Evolutionary conservation across 257 asterid genomes (phyloP), one percentile per base, ranked within the genome.

Genomic region (Forsythia viridissima): DNA sequence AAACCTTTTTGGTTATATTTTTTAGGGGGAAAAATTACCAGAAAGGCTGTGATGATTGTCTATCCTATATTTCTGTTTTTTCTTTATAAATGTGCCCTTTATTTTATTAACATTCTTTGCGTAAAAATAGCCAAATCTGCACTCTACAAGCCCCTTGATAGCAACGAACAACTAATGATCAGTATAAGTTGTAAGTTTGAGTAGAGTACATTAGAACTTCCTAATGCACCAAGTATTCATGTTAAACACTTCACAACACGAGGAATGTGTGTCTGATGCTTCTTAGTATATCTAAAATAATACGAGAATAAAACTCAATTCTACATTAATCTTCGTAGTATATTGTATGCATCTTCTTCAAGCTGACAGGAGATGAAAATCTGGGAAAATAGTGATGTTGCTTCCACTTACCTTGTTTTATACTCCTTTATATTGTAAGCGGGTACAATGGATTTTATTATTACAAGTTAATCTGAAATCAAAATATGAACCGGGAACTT

Each of bases 401-500:
- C 9, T 59, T 20, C 68, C 68, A 61, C 21, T 55, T 7, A 61
- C 68, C 37, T 8, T 20, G 37, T 61, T 61, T 21, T 61, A 61
- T 21, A 55, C 13, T 30, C 68, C 13, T 61, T 61, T 61, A 24
- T 20, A 21, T 6, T 20, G 38, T 61, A 20, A 61, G 37, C 5
- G 9, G 12, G 68, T 61, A 21, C 1, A 12, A n/a, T 39, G 61
- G 10, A 77, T 48, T 39, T 76, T 38, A 77, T 77, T 77, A 51
- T 55, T 13, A 42, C 42, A 30, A 69, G 13, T 71, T 59, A 46
- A 85, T 46, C 38, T 66, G 40, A 70, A 18, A 77, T 69, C 73
- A 36, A 59, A 21, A 18, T 69, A 42, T 38, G 77, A 73, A 24
- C 36, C 51, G 75, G 51, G 69, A 84, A 63, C 69, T 85, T 87